Conservation (phyloP, 1,139 yeast genomes). For the Kodamaea sp. region DNA sequence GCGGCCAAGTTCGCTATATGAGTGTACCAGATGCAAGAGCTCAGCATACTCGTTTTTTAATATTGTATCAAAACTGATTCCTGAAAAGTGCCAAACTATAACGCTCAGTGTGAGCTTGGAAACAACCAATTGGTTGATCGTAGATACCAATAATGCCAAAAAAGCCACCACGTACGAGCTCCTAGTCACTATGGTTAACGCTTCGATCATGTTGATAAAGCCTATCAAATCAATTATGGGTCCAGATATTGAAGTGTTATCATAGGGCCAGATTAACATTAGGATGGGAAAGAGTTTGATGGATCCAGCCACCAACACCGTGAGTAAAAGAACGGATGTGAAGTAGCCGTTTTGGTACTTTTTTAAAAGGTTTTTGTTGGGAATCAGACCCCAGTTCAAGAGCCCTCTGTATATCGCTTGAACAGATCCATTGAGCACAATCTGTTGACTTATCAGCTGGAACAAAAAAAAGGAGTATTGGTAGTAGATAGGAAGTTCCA, state of each 20-base stretch:
- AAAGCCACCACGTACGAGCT: slow-evolving; percentile 39
- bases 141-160: slow-evolving; percentile 17
- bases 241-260: slow-evolving; percentile 63
- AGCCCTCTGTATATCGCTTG: slow-evolving; percentile 40
- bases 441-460: slow-evolving; percentile 61
- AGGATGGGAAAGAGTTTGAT: slow-evolving; percentile 87
- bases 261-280: slow-evolving; percentile 97
- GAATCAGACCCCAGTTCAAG: slow-evolving; percentile 32
- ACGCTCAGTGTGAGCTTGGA: slow-evolving; percentile 11
- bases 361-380: slow-evolving; percentile 21
- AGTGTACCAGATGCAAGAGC: slow-evolving; percentile 1
- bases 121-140: slow-evolving; percentile 7
- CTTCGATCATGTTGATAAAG: slow-evolving; percentile 64
- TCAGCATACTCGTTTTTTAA: slow-evolving; percentile 9
- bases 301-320: slow-evolving; percentile 73
- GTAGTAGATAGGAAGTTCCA: slow-evolving; percentile 44
- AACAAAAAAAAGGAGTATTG: slow-evolving; percentile 72
- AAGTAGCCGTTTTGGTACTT: slow-evolving; percentile 26
- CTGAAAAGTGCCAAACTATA: slow-evolving; percentile 10
- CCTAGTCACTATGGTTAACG: slow-evolving; percentile 56
- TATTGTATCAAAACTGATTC: slow-evolving; percentile 6
- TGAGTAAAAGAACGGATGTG: slow-evolving; percentile 53
- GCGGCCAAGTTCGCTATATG: slow-evolving; percentile 3
- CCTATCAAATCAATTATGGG: slow-evolving; percentile 59
- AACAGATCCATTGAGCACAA: slow-evolving; percentile 52